These are phyloP conservation scores for Pleurotus platypus DNA, from an alignment of 768 basidiomycete species.

Conservation along the genomic window DNA sequence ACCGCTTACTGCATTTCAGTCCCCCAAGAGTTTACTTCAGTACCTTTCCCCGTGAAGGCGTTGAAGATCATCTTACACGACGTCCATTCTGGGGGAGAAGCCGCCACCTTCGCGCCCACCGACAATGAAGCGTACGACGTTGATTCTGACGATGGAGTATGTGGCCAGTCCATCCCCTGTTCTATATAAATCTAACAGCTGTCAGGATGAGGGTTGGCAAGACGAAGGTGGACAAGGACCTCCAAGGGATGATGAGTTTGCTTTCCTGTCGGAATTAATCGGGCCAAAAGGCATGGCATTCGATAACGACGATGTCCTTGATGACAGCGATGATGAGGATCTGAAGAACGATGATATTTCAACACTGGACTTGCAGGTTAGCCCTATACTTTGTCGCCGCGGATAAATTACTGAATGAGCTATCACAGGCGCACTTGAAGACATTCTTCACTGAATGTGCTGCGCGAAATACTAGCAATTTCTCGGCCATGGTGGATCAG, in stretches of 20 bases:
- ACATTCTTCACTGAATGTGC: conserved; percentile 71
- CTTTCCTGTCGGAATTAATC: conserved; percentile 81
- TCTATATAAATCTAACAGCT: conserved; percentile 6
- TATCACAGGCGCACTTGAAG: conserved; percentile 58
- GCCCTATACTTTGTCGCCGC: conserved; percentile 9
- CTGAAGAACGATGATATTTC: conserved; percentile 83
- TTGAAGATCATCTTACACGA: conserved; percentile 88
- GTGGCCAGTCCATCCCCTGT: conserved; percentile 16
- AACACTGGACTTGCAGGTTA: conserved; percentile 75
- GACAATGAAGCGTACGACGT: conserved; percentile 50
- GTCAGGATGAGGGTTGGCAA: conserved; percentile 92
- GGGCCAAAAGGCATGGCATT: conserved; percentile 69
- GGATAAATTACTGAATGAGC: neutral
- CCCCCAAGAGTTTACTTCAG: conserved; percentile 81
- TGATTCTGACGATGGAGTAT: conserved; percentile 76
- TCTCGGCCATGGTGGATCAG: conserved; percentile 60
- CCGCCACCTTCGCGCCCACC: conserved; percentile 56
- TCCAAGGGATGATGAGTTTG: conserved; percentile 72
- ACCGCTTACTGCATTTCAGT: conserved; percentile 46
- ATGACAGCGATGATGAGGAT: conserved; percentile 82
- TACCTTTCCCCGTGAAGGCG: conserved; percentile 89
- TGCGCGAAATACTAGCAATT: conserved; percentile 56
- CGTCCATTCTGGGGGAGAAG: conserved; percentile 74
- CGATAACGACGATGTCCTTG: conserved; percentile 75
- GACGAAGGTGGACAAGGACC: conserved; percentile 66